Percentiles rank a stretch among this genome's conserved stretches.
These are phyloP conservation scores for Phoma herbarum DNA, from an alignment of 2,329 filamentous ascomycete species.

Conservation along the genomic window DNA sequence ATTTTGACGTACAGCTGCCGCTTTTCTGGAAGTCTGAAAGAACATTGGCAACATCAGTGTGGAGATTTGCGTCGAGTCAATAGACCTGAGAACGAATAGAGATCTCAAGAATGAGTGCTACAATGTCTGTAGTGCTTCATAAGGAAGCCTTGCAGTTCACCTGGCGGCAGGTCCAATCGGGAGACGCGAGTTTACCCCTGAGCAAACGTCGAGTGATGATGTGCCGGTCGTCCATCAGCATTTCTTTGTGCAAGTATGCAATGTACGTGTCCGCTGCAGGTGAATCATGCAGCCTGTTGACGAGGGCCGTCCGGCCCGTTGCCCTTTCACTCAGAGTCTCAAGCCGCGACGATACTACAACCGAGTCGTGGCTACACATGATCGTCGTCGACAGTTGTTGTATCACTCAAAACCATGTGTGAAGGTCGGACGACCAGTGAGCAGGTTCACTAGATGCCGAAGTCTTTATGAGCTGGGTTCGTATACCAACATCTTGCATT, in stretches of 20 bases:
- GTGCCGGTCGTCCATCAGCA: not conserved
- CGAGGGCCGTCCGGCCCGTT: slow-evolving; percentile 4
- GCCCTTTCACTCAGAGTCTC: slow-evolving; percentile 1
- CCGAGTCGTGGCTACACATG: not conserved
- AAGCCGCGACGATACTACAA: not conserved
- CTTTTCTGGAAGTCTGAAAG: slow-evolving; percentile 10
- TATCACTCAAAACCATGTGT: not conserved
- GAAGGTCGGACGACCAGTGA: not conserved
- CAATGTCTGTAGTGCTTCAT: not conserved
- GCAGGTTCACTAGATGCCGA: slow-evolving; percentile 8
- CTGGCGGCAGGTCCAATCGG: not conserved
- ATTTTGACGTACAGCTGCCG: slow-evolving; percentile 6
- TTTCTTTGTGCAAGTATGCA: not conserved
- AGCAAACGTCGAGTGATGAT: not conserved
- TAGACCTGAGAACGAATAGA: not conserved
- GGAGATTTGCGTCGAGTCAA: slow-evolving; percentile 5
- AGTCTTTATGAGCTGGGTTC: not conserved
- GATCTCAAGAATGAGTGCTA: not conserved
- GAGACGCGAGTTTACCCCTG: not conserved
- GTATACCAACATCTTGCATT: not conserved
- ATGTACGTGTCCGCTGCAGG: not conserved
- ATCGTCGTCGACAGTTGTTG: not conserved
- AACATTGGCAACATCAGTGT: slow-evolving; percentile 14
- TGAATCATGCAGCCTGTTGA: not conserved
- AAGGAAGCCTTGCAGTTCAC: not conserved